A percentile compares a stretch with the other conserved stretches of the same genome.
phyloP scores from a whole-genome alignment of 1,284 basidiomycete species.

The Papiliotrema nemorosa region DNA sequence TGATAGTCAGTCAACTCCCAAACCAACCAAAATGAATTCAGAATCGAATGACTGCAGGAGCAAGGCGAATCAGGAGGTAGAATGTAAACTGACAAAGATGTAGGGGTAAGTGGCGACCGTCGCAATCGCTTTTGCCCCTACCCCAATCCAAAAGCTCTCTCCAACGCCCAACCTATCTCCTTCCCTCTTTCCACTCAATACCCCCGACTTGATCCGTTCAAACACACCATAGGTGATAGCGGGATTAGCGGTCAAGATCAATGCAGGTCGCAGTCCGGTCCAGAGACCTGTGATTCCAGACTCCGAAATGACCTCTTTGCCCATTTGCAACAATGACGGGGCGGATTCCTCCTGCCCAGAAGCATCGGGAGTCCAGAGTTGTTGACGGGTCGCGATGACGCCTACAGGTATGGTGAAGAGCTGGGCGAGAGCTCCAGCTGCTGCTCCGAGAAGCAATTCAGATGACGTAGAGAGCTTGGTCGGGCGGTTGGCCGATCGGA shows the following conservation, averaged over 20 bases:
- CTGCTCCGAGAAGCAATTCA: conserved; percentile 82
- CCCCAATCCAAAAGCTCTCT: conserved; percentile 83
- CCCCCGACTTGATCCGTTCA: conserved; percentile 72
- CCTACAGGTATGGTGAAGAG: conserved; percentile 98
- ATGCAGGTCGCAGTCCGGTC: conserved; percentile 86
- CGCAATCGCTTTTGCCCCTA: conserved; percentile 90
- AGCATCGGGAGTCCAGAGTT: conserved; percentile 59
- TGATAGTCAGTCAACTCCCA: conserved; percentile 5
- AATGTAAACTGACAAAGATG: conserved; percentile 41
- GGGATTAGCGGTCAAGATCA: conserved; percentile 94
- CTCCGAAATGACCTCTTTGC: conserved; percentile 82
- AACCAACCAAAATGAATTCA: no score
- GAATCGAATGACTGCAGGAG: background rate
- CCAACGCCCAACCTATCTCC: conserved; percentile 55
- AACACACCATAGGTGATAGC: conserved; percentile 98
- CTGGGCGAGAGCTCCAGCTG: conserved; percentile 91
- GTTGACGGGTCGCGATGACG: conserved; percentile 96
- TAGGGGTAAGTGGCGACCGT: conserved; percentile 70
- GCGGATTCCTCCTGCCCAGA: background rate
- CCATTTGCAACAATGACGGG: conserved; percentile 59
- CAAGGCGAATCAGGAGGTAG: background rate
- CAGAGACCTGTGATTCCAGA: conserved; percentile 89
- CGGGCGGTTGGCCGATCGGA: conserved; percentile 37
- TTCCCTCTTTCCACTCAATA: conserved; percentile 29
- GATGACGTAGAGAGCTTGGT: conserved; percentile 64